These are phyloP conservation scores for Rhodotorula taiwanensis DNA, from an alignment of 768 basidiomycete species.

Conservation along the genomic window DNA sequence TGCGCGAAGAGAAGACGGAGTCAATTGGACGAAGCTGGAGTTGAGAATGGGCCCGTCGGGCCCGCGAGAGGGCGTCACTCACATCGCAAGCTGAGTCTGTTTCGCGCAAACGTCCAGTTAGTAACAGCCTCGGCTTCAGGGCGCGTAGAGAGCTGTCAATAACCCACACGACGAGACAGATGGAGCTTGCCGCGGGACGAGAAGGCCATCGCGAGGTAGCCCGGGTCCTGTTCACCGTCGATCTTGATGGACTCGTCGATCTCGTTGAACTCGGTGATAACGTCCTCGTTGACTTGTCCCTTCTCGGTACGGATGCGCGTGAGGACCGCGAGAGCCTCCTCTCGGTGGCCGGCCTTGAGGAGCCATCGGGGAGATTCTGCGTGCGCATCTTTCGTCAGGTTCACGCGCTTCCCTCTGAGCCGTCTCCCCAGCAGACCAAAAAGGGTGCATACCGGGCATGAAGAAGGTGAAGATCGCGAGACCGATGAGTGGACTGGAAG, in stretches of 20 bases:
- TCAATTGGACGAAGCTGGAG: too few relatives aligned
- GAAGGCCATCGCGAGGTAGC: constrained; percentile 1
- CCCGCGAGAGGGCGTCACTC: too few relatives aligned
- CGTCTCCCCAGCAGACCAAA: neutral
- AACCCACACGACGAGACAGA: neutral
- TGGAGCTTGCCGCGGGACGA: neutral
- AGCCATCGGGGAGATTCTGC: constrained; percentile 41
- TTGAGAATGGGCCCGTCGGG: too few relatives aligned
- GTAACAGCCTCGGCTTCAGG: too few relatives aligned
- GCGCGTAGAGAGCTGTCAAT: too few relatives aligned
- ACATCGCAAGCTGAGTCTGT: constrained; percentile 5
- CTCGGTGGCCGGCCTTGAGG: constrained; percentile 27
- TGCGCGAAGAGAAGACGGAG: neutral
- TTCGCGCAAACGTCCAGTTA: neutral
- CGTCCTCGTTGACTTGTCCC: neutral
- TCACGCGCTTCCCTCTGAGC: neutral
- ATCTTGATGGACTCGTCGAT: neutral
- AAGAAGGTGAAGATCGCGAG: constrained; percentile 26
- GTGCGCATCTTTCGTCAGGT: neutral
- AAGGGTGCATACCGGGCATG: constrained; percentile 15
- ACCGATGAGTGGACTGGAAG: constrained; percentile 18
- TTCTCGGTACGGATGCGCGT: constrained; percentile 1
- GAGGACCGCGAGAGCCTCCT: constrained; percentile 1
- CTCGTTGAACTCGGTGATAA: constrained; percentile 2
- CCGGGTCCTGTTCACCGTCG: constrained; percentile 2